Conservation (phyloP, 768 basidiomycete species). For the Lentinus brumalis region DNA sequence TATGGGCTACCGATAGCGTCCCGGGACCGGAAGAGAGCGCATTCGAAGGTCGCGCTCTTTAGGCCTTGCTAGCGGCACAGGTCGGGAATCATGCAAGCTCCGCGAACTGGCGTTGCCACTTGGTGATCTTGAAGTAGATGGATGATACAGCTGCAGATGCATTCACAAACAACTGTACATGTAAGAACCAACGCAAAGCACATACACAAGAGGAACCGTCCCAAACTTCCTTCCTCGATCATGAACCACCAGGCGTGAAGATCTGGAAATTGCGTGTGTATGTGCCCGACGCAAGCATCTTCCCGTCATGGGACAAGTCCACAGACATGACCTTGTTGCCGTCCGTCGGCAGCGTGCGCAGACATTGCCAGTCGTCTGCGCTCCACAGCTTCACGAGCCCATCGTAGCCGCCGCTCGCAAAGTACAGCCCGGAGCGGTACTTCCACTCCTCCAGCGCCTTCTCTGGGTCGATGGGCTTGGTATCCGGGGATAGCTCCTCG, state of each 20-base stretch:
- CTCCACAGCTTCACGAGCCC: slow-evolving; percentile 96
- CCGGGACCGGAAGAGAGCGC: too few relatives aligned
- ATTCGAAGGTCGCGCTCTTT: too few relatives aligned
- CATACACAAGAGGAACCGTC: not conserved
- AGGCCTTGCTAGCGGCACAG: not conserved
- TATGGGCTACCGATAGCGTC: too few relatives aligned
- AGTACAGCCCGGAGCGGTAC: slow-evolving; percentile 87
- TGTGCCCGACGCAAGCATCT: slow-evolving; percentile 84
- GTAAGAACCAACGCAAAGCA: not conserved
- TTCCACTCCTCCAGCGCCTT: slow-evolving; percentile 65
- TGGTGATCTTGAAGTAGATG: too few relatives aligned
- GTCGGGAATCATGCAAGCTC: not conserved
- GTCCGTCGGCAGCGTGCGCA: slow-evolving; percentile 87
- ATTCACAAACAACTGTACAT: not conserved
- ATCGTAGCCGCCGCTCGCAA: slow-evolving; percentile 94
- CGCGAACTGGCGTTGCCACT: too few relatives aligned
- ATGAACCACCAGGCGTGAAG: slow-evolving; percentile 70
- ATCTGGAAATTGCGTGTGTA: slow-evolving; percentile 95
- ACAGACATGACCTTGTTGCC: slow-evolving; percentile 99
- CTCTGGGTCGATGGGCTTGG: slow-evolving; percentile 23
- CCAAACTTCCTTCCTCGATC: not conserved
- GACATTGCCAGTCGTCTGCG: slow-evolving; percentile 96
- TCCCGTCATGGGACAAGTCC: slow-evolving; percentile 83
- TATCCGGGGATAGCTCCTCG: slow-evolving; percentile 20
- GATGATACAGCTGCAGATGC: not conserved